Percentiles rank a stretch among this genome's conserved stretches.
Evolutionary conservation across 2,329 filamentous ascomycete genomes (phyloP).

Genomic region (Pyricularia sp.): DNA sequence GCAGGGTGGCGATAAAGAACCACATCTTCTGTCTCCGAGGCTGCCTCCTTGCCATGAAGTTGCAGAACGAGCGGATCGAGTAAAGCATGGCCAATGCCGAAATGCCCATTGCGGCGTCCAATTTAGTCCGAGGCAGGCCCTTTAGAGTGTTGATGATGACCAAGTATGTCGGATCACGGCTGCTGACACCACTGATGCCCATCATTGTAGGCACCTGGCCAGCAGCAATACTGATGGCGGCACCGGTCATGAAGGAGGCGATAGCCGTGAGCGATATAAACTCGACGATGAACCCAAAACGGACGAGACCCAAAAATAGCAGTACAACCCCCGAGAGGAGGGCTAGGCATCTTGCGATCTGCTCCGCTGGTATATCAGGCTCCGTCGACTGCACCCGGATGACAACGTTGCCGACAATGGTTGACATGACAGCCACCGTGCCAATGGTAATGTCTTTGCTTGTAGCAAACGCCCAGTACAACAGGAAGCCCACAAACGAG

Average conservation of each 20-base stretch:
- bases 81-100: conserved; percentile 55
- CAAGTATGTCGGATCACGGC: conserved; percentile 28
- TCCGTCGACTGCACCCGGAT: conserved; percentile 21
- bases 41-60: conserved; percentile 43
- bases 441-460: conserved; percentile 80
- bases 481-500: conserved; percentile 65
- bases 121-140: conserved; percentile 26
- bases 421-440: conserved; percentile 39
- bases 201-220: conserved; percentile 31
- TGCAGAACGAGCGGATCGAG: conserved; percentile 46
- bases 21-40: conserved; percentile 50
- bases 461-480: conserved; percentile 76
- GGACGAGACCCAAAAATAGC: conserved; percentile 29
- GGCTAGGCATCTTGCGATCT: conserved; percentile 30
- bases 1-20: conserved; percentile 62
- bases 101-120: conserved; percentile 63
- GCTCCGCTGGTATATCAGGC: conserved; percentile 21
- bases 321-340: conserved; percentile 31
- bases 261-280: conserved; percentile 38
- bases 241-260: conserved; percentile 36
- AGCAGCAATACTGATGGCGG: conserved; percentile 35
- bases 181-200: conserved; percentile 30
- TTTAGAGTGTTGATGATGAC: conserved; percentile 31
- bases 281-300: conserved; percentile 37
- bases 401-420: conserved; percentile 34